Conservation (phyloP, 2,329 filamentous ascomycete species). For the Pseudogymnoascus sp. region DNA sequence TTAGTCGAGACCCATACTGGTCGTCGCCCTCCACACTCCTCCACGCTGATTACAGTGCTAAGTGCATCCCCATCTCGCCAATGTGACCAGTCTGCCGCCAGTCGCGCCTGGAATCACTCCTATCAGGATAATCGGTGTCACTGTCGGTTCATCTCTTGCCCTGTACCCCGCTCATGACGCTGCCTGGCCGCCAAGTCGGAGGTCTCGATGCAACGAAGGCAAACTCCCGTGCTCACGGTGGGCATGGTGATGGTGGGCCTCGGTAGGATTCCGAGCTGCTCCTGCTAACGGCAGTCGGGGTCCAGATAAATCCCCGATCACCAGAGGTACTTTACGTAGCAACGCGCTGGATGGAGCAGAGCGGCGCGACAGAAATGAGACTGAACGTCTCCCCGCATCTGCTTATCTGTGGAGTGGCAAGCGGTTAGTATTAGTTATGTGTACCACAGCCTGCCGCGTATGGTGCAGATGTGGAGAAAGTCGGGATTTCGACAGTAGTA, state of each 20-base stretch:
- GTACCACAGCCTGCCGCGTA: not conserved
- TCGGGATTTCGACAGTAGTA: not conserved
- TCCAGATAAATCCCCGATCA: slow-evolving; percentile 1
- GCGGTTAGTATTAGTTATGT: not conserved
- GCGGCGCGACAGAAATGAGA: not conserved
- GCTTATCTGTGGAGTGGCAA: not conserved
- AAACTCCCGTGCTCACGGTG: not conserved
- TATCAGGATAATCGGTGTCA: not conserved
- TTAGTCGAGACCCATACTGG: slow-evolving; percentile 1
- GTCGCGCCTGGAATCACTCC: not conserved
- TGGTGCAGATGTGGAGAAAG: not conserved
- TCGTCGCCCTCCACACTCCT: not conserved
- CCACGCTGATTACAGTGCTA: not conserved
- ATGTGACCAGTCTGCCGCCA: not conserved
- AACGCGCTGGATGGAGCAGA: not conserved
- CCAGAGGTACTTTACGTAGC: not conserved
- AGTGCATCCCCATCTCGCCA: not conserved
- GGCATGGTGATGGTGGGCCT: not conserved
- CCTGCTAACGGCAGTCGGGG: not conserved
- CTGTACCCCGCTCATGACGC: not conserved
- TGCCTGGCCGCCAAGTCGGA: not conserved
- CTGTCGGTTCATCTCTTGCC: not conserved
- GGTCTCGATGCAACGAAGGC: not conserved
- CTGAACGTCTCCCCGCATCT: not conserved
- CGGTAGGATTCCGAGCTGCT: not conserved